A percentile compares a stretch with the other conserved stretches of the same genome.
Evolutionary conservation across 768 basidiomycete species (phyloP).

Genomic region (Suillus plorans): DNA sequence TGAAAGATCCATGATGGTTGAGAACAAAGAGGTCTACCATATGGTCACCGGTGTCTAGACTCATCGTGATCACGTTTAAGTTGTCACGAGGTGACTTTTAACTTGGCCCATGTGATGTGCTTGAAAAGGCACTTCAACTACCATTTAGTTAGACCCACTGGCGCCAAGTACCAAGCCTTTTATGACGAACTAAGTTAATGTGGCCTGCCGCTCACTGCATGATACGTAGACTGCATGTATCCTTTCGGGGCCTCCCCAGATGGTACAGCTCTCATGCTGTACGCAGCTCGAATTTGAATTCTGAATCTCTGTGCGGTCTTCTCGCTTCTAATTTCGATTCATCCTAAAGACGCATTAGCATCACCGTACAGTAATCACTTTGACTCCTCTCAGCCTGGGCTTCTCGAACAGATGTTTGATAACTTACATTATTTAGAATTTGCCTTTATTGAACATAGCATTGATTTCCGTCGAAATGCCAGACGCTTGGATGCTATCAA

Average conservation of each 20-base stretch:
- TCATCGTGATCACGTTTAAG: not conserved
- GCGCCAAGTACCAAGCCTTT: not conserved
- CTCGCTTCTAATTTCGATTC: not conserved
- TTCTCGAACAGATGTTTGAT: not conserved
- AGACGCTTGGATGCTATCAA: too few relatives aligned
- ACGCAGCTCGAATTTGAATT: not conserved
- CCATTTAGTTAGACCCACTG: not conserved
- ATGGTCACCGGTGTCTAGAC: not conserved
- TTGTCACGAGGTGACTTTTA: not conserved
- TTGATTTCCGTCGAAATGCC: not conserved
- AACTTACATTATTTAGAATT: not conserved
- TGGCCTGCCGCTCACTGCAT: not conserved
- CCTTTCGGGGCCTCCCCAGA: not conserved
- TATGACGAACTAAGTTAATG: not conserved
- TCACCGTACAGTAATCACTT: not conserved
- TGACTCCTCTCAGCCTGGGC: not conserved
- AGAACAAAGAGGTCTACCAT: not conserved
- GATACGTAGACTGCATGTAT: not conserved
- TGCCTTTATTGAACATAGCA: not conserved
- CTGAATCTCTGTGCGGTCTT: not conserved
- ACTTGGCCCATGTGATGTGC: not conserved
- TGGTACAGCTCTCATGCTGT: not conserved
- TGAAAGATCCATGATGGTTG: slow-evolving; percentile 16
- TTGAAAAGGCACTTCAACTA: not conserved
- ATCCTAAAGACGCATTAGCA: not conserved